Percentiles rank a stretch among this genome's conserved stretches.
These are phyloP conservation scores for Solanum aculeatissimum DNA, from an alignment of 305 asterid species.

Conservation along the genomic window DNA sequence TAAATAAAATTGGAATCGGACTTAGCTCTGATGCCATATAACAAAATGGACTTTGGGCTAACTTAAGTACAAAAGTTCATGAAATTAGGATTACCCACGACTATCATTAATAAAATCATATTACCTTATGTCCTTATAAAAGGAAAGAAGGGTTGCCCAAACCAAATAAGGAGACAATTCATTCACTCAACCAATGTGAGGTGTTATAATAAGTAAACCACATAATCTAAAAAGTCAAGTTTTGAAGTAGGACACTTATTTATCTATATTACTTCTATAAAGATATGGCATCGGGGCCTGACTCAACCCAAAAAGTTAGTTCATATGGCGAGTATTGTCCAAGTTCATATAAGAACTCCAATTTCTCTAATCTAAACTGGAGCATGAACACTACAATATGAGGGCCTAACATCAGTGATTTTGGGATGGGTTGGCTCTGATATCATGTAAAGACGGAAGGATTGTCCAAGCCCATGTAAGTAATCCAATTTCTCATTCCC, in stretches of 20 bases:
- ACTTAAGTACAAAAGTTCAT: background rate
- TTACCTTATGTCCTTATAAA: background rate
- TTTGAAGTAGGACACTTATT: background rate
- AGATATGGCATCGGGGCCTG: too few relatives aligned
- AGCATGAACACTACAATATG: too few relatives aligned
- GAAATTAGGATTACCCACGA: background rate
- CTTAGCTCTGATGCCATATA: background rate
- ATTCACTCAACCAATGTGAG: background rate
- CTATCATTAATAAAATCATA: background rate
- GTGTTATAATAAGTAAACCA: background rate
- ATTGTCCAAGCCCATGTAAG: too few relatives aligned
- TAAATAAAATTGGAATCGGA: background rate
- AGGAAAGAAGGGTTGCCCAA: background rate
- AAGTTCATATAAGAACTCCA: too few relatives aligned
- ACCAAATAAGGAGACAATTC: background rate
- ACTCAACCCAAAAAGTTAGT: too few relatives aligned
- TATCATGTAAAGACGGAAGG: too few relatives aligned
- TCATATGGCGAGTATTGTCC: too few relatives aligned
- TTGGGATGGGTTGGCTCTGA: too few relatives aligned
- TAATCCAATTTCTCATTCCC: too few relatives aligned
- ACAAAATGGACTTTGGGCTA: background rate
- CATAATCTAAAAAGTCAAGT: background rate
- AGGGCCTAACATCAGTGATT: too few relatives aligned
- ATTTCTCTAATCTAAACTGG: too few relatives aligned
- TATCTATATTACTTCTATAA: too few relatives aligned